Evolutionary conservation across 2,329 filamentous ascomycete genomes (phyloP).

Genomic region (Aurifilum marmelostoma): DNA sequence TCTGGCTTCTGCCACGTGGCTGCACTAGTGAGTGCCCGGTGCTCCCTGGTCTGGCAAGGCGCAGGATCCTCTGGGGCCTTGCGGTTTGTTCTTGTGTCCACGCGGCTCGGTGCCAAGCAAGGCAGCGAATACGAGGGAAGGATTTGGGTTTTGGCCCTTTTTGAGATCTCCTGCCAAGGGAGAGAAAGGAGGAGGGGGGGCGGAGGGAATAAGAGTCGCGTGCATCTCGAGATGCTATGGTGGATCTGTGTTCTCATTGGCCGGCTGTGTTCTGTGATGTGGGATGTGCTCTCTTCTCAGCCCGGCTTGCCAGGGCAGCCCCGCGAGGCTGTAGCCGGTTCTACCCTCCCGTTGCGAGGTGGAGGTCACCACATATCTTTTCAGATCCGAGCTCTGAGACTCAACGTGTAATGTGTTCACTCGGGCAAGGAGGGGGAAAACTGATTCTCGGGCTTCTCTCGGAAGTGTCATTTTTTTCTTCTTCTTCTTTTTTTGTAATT

Average conservation of each 20-base stretch:
- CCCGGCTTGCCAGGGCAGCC: background rate
- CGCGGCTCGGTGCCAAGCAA: background rate
- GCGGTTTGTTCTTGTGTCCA: background rate
- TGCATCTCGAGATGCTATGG: background rate
- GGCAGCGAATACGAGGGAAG: background rate
- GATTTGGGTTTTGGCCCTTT: too few species aligned
- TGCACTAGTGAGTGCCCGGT: background rate
- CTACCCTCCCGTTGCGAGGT: background rate
- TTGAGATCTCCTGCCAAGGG: too few species aligned
- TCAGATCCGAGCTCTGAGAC: too few species aligned
- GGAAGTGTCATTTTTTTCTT: background rate
- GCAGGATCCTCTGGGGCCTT: background rate
- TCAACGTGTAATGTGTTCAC: background rate
- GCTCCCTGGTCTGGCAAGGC: background rate
- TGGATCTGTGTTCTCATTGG: background rate
- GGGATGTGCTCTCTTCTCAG: background rate
- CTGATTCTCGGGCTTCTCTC: background rate
- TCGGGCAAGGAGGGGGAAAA: background rate
- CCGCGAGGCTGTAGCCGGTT: background rate
- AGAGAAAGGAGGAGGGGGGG: too few species aligned
- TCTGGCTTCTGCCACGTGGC: slow-evolving; percentile 3
- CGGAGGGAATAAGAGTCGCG: background rate
- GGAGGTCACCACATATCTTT: too few species aligned
- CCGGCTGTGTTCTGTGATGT: background rate
- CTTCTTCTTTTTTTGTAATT: background rate